phyloP scores from a whole-genome alignment of 768 basidiomycete genomes.

The Mrakia frigida region DNA sequence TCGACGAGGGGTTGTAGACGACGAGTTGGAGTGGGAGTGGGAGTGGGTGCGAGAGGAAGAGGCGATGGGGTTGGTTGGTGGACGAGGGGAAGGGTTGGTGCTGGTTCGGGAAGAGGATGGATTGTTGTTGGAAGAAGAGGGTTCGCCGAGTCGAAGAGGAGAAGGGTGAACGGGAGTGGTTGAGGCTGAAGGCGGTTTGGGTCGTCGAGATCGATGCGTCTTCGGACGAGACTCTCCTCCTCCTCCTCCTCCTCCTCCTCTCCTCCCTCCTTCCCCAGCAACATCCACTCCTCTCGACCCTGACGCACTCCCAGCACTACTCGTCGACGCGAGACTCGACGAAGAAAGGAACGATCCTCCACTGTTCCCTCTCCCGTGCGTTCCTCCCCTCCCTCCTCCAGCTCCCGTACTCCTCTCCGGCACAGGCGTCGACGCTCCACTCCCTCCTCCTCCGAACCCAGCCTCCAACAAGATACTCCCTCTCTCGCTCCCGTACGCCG shows the following conservation, averaged over 20 bases:
- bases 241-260: conserved; percentile 54
- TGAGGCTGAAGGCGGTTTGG: conserved; percentile 48
- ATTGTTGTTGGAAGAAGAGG: background rate
- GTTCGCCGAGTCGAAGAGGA: conserved; percentile 51
- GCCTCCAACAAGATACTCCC: conserved; percentile 94
- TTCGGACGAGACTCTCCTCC: conserved; percentile 48
- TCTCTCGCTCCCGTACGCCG: conserved; percentile 93
- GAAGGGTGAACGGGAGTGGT: conserved; percentile 52
- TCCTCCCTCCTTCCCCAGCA: conserved; percentile 33
- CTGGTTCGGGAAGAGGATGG: background rate
- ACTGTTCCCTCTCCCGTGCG: background rate
- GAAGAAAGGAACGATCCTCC: conserved; percentile 18
- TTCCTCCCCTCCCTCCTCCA: background rate
- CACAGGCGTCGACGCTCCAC: background rate
- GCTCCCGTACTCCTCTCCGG: conserved; percentile 6
- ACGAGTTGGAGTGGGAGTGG: conserved; percentile 7
- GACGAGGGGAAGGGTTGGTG: background rate
- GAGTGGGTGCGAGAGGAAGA: conserved; percentile 30
- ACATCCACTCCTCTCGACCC: background rate
- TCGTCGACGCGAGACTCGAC: conserved; percentile 5
- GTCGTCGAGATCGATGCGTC: conserved; percentile 59
- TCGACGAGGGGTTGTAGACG: conserved; percentile 19
- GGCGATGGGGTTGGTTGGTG: background rate
- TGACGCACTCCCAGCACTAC: background rate
- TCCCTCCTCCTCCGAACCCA: conserved; percentile 53